Evolutionary conservation across 805 yeast genomes (phyloP).

Genomic region (Metschnikowia sp.): DNA sequence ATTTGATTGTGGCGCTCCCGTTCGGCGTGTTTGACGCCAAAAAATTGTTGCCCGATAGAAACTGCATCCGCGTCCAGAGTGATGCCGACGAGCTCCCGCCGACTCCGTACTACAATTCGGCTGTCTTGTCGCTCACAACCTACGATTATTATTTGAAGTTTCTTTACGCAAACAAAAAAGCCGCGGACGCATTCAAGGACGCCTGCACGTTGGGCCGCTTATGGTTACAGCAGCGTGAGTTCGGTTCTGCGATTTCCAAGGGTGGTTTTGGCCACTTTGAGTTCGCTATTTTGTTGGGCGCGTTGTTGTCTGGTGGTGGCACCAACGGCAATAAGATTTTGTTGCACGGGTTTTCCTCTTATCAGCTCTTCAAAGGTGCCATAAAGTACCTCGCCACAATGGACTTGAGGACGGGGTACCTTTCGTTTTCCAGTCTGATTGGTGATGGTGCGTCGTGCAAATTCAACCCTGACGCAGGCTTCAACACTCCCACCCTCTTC

Average conservation of each 20-base stretch:
- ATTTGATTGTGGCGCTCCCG: conserved; percentile 72
- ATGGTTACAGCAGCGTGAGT: conserved; percentile 89
- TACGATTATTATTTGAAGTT: conserved; percentile 70
- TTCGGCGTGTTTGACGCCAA: conserved; percentile 66
- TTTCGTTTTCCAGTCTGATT: conserved; percentile 59
- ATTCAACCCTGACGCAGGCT: conserved; percentile 53
- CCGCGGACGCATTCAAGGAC: conserved; percentile 78
- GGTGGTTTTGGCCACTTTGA: conserved; percentile 95
- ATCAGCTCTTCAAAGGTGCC: conserved; percentile 89
- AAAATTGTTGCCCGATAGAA: conserved; percentile 75
- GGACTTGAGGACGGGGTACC: conserved; percentile 63
- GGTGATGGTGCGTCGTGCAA: conserved; percentile 43
- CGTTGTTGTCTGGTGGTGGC: conserved; percentile 82
- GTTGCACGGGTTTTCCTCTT: conserved; percentile 84
- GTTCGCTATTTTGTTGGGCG: conserved; percentile 76
- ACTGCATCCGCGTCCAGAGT: conserved; percentile 71
- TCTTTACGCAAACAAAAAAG: conserved; percentile 69
- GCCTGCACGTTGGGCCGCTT: conserved; percentile 84
- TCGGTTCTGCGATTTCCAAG: conserved; percentile 55
- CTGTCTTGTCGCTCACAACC: conserved; percentile 66
- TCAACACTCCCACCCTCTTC: conserved; percentile 69
- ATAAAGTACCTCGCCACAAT: conserved; percentile 76
- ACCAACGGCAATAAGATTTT: conserved; percentile 69
- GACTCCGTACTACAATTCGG: conserved; percentile 84
- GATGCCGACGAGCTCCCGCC: conserved; percentile 51